A percentile compares a stretch with the other conserved stretches of the same genome.
Conservation (phyloP, 2,329 filamentous ascomycete genomes). For the Ascochyta rabiei region DNA sequence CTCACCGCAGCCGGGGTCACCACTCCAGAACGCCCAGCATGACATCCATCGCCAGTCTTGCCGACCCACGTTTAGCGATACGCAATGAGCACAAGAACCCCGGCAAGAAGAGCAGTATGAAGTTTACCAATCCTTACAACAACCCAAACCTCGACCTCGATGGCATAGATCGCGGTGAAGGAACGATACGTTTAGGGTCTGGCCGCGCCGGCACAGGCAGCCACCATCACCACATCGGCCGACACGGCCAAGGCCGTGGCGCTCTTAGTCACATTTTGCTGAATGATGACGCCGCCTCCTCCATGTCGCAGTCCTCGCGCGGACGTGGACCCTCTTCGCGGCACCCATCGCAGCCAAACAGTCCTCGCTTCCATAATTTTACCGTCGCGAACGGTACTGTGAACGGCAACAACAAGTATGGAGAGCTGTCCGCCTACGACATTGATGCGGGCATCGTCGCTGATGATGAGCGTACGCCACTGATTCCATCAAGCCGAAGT, state of each 20-base stretch:
- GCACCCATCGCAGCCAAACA: constrained; percentile 70
- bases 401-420: constrained; percentile 59
- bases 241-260: constrained; percentile 75
- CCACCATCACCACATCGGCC: constrained; percentile 80
- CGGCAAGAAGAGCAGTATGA: constrained; percentile 89
- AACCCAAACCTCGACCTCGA: constrained; percentile 61
- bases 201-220: constrained; percentile 63
- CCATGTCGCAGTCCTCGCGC: constrained; percentile 75
- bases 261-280: constrained; percentile 71
- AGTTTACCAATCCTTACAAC: constrained; percentile 80
- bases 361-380: constrained; percentile 62
- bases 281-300: constrained; percentile 60
- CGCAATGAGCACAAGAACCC: constrained; percentile 69
- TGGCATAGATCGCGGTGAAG: constrained; percentile 47
- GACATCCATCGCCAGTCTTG: constrained; percentile 76
- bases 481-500: constrained; percentile 70
- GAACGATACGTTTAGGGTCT: constrained; percentile 49
- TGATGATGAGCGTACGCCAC: constrained; percentile 86
- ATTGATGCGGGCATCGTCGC: constrained; percentile 80
- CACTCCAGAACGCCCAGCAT: constrained; percentile 89
- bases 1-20: constrained; percentile 77
- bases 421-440: constrained; percentile 74
- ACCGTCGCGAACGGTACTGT: constrained; percentile 46
- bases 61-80: constrained; percentile 61
- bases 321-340: constrained; percentile 64